A percentile compares a stretch with the other conserved stretches of the same genome.
Conservation (phyloP, 176 grass and related monocot species). For the Chloris gayana region DNA sequence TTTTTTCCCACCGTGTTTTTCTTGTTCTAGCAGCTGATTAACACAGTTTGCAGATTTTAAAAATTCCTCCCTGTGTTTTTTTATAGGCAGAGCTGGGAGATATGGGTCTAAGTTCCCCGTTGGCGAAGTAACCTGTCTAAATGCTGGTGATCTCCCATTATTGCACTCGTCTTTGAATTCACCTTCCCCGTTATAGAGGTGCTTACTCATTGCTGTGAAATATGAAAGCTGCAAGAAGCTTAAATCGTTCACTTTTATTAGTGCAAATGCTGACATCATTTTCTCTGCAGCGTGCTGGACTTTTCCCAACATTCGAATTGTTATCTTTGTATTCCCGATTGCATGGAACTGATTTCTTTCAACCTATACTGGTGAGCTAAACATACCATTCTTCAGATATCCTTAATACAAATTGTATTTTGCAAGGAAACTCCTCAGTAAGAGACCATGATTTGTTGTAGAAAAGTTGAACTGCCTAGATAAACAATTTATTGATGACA, state of each 20-base stretch:
- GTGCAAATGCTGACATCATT: constrained; percentile 28
- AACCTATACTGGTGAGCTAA: constrained; percentile 71
- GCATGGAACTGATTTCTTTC: constrained; percentile 65
- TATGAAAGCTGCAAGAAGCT: constrained; percentile 32
- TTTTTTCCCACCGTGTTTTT: too few species aligned
- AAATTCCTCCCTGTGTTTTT: not conserved
- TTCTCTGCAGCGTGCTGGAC: constrained; percentile 75
- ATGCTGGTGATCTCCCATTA: constrained; percentile 74
- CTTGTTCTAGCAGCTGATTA: not conserved
- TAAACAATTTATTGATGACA: constrained; percentile 2
- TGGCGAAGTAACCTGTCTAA: constrained; percentile 88
- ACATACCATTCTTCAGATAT: not conserved
- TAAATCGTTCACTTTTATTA: constrained; percentile 12
- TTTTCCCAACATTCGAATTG: constrained; percentile 89
- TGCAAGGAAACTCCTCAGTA: constrained; percentile 33
- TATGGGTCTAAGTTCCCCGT: constrained; percentile 96
- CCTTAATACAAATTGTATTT: not conserved
- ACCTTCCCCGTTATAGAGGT: constrained; percentile 89
- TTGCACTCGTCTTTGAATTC: constrained; percentile 81
- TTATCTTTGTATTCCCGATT: constrained; percentile 80
- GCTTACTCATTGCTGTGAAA: constrained; percentile 1
- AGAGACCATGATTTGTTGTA: constrained; percentile 17
- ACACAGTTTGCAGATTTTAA: not conserved
- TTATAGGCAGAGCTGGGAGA: constrained; percentile 92
- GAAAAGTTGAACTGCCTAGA: constrained; percentile 19